A percentile compares a stretch with the other conserved stretches of the same genome.
phyloP scores from a whole-genome alignment of 371 early-diverging fungal genomes.

The Entomophthora muscae region DNA sequence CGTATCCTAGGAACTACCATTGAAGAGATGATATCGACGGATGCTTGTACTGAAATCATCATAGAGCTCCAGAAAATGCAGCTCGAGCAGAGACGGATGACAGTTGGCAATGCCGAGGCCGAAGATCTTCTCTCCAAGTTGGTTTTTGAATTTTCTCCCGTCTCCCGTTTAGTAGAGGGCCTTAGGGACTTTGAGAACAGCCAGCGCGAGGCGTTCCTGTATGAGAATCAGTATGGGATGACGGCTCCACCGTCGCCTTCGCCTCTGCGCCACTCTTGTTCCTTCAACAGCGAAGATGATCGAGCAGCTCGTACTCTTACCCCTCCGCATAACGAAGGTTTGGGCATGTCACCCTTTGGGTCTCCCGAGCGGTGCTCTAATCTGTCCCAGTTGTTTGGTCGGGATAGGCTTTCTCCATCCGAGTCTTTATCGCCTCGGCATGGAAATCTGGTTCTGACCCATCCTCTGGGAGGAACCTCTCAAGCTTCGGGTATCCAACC shows the following conservation, averaged over 20 bases:
- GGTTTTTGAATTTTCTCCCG: conserved; percentile 34
- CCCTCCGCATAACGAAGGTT: not conserved
- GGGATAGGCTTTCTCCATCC: not conserved
- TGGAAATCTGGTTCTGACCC: not conserved
- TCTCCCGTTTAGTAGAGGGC: conserved; percentile 32
- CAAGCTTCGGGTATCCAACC: not conserved
- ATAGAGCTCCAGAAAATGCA: conserved; percentile 26
- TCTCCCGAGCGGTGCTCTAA: not conserved
- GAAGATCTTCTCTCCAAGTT: conserved; percentile 32
- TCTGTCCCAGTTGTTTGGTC: conserved; percentile 5
- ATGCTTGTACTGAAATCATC: conserved; percentile 26
- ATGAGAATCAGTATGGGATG: not conserved
- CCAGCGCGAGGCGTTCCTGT: conserved; percentile 2
- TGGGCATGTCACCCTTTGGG: not conserved
- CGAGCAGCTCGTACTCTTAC: not conserved
- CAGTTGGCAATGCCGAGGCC: conserved; percentile 28
- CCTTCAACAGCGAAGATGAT: conserved; percentile 6
- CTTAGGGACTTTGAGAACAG: conserved; percentile 12
- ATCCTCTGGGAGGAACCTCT: not conserved
- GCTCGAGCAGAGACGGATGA: conserved; percentile 25
- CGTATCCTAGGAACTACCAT: conserved; percentile 19
- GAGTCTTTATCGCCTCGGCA: not conserved
- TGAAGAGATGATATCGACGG: conserved; percentile 16
- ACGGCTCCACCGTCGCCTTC: conserved; percentile 9
- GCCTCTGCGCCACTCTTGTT: conserved; percentile 7